Base-by-base conservation (phyloP, 2,329 filamentous ascomycete species). In the Fusarium sp. region DNA sequence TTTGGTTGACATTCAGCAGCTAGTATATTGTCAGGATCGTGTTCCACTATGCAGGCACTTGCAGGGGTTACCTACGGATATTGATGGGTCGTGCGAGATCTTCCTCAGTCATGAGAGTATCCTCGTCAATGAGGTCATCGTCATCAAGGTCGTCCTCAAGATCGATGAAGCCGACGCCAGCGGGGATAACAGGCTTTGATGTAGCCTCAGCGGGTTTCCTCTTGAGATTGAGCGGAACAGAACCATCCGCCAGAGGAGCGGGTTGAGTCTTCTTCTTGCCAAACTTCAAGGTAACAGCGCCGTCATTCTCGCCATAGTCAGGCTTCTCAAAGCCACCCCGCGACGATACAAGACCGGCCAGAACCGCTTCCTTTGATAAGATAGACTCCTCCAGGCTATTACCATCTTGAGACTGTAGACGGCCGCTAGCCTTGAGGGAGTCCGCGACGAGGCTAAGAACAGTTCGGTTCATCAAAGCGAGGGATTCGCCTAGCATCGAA, bases 71-170 rank as follows among this genome's bases (percentile, higher is more conserved):
- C 92, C 82, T 85, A 97, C 95, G 94, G 75, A 94, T 91, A 72
- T 92, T 89, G 60, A 97, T 88, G 26, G 93, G 92, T 75, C 90
- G 87, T 73, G 89, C 90, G 74, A 96, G 85, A 78, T 99, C 95
- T 68, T 94, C 93, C 77, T 95, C 94, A 6, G 91, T 93, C 75
- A 99, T 85, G 35, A 99, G 85, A 13, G 90, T 91, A 77, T 98
- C 92, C 80, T 98, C 96, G 78, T 98, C 94, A 73, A 99, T 96
- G 58, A 97, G 83, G 60, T 97, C 95, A 71, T 97, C 94, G 75
- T 94, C 92, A 60, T 88, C 86, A 67, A 88, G 77, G 71, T 93
- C 90, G 72, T 92, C 89, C 71, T 85, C 86, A 67, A 91, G 88
- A 76, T 92, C 90, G 40, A 93, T 88, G 72, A 92, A 92, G 37